Conservation (phyloP, 2,329 filamentous ascomycete species). For the Pseudocercospora pini-densiflorae region DNA sequence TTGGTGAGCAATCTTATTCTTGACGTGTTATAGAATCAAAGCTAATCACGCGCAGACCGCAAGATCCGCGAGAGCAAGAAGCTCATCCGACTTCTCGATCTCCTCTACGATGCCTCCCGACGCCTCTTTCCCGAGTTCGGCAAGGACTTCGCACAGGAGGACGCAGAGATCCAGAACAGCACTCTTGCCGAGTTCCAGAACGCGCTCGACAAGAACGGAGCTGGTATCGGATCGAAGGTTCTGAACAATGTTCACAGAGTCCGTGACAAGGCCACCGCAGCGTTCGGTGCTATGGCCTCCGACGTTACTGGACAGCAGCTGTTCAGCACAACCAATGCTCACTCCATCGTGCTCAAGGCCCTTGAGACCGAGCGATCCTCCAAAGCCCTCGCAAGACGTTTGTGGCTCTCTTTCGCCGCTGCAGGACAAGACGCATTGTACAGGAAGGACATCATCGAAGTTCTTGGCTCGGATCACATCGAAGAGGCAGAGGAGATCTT, state of each 20-base stretch:
- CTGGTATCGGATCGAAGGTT: constrained; percentile 59
- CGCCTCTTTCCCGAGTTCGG: constrained; percentile 83
- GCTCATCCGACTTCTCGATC: constrained; percentile 71
- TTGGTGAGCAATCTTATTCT: constrained; percentile 44
- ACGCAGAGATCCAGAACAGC: constrained; percentile 78
- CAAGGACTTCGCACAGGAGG: constrained; percentile 76
- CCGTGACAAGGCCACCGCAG: constrained; percentile 81
- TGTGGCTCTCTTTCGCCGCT: constrained; percentile 40
- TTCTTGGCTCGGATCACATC: constrained; percentile 31
- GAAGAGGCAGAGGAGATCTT: constrained; percentile 39
- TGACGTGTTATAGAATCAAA: constrained; percentile 46
- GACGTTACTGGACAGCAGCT: constrained; percentile 86
- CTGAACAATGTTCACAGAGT: constrained; percentile 52
- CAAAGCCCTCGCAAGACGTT: constrained; percentile 38
- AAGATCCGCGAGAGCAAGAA: constrained; percentile 78
- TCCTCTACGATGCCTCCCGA: constrained; percentile 80
- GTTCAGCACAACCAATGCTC: constrained; percentile 57
- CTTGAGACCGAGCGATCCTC: constrained; percentile 35
- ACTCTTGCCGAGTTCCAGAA: constrained; percentile 60
- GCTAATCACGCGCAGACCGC: constrained; percentile 48
- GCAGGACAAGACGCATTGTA: constrained; percentile 33
- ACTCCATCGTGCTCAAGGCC: constrained; percentile 35
- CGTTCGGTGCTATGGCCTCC: constrained; percentile 80
- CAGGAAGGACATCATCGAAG: constrained; percentile 31
- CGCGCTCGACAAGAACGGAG: constrained; percentile 44